Base-by-base conservation (phyloP, 805 yeast genomes). In the Tetrapisispora namnaoensis region DNA sequence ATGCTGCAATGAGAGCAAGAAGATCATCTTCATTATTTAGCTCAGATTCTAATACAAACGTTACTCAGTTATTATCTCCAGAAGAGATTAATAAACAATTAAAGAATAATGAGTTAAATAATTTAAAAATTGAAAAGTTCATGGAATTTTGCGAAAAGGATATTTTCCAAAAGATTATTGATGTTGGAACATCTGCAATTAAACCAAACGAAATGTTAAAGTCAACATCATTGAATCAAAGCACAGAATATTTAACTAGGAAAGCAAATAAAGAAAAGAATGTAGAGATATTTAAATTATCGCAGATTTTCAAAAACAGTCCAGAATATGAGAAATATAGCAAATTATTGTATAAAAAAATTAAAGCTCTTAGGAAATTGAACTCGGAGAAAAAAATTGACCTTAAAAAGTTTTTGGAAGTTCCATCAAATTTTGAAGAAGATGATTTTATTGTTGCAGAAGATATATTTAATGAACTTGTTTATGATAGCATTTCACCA, bases 1-100 rank as follows among this genome's bases (percentile, higher is more conserved):
- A 48, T 21, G 37, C 20, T 2, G 20, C 44, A 11, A 53, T 56
- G 39, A 51, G 63, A 18, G 54, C 49, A 17, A 58, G 67, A 47
- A 53, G 68, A 39, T 63, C 67, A 2, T 62, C 66, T 1, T 63
- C 68, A 3, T 37, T 62, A 10, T 54, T 62, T 30, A 61, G 67
- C 45, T 49, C 53, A 20, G 66, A 58, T 34, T 53, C 58, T 9
- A 49, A 44, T 16, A 53, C 49, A 39, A 42, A 42, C 14, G 53
- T 49, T 8, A 54, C 58, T 13, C 67, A 60, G 18, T 24, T 65
- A 51, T 43, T 65, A 37, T 58, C 68, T 3, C 61, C 67, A 13
- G 68, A 61, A 43, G 68, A 65, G 39, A 61, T 64, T 11, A 50
- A 50, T 32, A 56, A 47, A 36, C 67, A 63, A 39, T 40, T 62